Base-by-base conservation (phyloP, 2,329 filamentous ascomycete species). In the Colletotrichum ledebouriae region DNA sequence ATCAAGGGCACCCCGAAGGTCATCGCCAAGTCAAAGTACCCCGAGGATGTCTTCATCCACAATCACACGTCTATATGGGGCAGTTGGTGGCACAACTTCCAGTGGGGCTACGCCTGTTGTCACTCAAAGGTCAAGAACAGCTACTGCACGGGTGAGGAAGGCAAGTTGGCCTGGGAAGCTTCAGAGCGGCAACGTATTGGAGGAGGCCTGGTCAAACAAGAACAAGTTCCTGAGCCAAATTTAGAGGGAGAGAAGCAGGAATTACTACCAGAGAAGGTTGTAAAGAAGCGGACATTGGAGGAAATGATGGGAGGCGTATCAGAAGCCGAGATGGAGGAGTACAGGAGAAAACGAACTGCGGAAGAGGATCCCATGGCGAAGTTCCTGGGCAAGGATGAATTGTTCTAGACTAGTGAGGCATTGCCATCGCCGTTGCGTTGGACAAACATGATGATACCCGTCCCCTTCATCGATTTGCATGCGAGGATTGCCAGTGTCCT, bases 61-160 rank as follows among this genome's bases (percentile, higher is more conserved):
- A 99, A 99, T 76, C 96, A 99, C 80, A 94, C 89, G 3, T 91
- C 92, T 0, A 91, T 97, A 3, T 99, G 94, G 93, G 96, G 96
- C 56, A 97, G 94, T 75, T 99, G 96, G 96, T 99, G 96, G 96
- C 88, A 90, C 60, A 90, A 93, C 76, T 98, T 98, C 81, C 88
- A 91, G 79, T 99, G 96, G 96, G 96, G 96, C 1, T 99, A 97
- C 79, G 88, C 92, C 22, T 99, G 96, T 79, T 99, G 96, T 83
- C 94, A 97, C 78, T 97, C 94, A 0, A 91, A 90, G 22, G 88
- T 97, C 71, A 98, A 97, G 81, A 98, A 99, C 80, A 97, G 94
- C 75, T 99, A 98, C 76, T 99, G 96, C 79, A 98, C 95, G 0
- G 96, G 96, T 29, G 93, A 96, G 69, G 93, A 92, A 67, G 96